Evolutionary conservation across 768 basidiomycete genomes (phyloP), one percentile per base, ranked within the genome.

Genomic region (Cubamyces sp.): DNA sequence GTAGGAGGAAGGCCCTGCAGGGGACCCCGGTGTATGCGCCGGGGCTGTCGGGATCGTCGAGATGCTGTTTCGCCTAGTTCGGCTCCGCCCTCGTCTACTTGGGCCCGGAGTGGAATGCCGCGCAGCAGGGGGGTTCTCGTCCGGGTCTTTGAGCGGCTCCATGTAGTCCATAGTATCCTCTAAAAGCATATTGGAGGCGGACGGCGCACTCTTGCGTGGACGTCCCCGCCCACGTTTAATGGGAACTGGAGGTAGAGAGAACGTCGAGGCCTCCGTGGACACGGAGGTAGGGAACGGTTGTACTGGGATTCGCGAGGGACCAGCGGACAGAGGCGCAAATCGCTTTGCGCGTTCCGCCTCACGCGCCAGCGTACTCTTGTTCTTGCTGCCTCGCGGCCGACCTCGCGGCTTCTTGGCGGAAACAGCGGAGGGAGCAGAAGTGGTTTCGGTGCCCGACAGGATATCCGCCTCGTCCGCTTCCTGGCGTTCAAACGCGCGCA

Each of bases 381-480:
- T 64, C 57, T 64, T 64, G 53, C 62, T 58, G 26, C 62, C 62
- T 3, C 30, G 54, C 14, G 55, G 61, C 3, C 61, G 49, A 11
- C 61, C 61, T 0, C 55, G 61, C 15, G 41, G 41, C 14, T 43
- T 50, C 37, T 45, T 52, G 14, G 30, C 21, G 6, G 61, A 49
- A 15, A 55, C 5, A 5, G 21, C 7, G 14, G 54, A n/a, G 28
- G 34, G 15, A 7, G 46, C 34, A 15, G 34, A 39, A n/a, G 9
- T 23, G 23, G 28, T 3, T 0, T 52, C 60, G 11, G 43, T 14
- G 12, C 25, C 25, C 14, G 39, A 15, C 40, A n/a, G n/a, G 14
- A 42, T 7, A 2, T 12, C 55, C 9, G 48, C 45, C 34, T 57
- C 61, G 7, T 45, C 42, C 18, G 42, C 42, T 8, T 49, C 61